phyloP scores from a whole-genome alignment of 2,329 filamentous ascomycete genomes.

The Penicillium sclerotiorum region DNA sequence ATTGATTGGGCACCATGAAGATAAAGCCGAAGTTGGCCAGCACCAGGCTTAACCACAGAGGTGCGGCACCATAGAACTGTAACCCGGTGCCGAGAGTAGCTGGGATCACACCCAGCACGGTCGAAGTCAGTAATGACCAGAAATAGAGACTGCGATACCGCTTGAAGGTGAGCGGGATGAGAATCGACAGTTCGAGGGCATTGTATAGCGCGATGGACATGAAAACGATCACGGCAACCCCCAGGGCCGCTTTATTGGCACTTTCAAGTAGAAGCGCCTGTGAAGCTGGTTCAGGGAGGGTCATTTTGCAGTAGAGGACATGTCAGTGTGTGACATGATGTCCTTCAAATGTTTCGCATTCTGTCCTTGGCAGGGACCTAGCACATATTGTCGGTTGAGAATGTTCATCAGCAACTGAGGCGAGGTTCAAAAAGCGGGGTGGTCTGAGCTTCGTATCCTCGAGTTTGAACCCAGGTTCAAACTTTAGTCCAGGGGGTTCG shows the following conservation, averaged over 20 bases:
- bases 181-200: constrained; percentile 5
- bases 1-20: constrained; percentile 38
- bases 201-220: constrained; percentile 10
- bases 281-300: background rate
- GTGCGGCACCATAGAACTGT: constrained; percentile 26
- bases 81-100: constrained; percentile 35
- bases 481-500: too few species aligned
- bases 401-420: too few species aligned
- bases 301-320: too few species aligned
- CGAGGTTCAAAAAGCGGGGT: too few species aligned
- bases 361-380: too few species aligned
- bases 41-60: constrained; percentile 30
- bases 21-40: constrained; percentile 54
- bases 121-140: constrained; percentile 4
- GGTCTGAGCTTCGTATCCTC: too few species aligned
- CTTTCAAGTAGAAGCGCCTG: background rate
- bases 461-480: too few species aligned
- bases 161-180: constrained; percentile 5
- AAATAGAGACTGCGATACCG: constrained; percentile 10
- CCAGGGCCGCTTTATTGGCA: background rate
- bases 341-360: too few species aligned
- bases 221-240: constrained; percentile 4
- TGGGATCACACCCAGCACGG: constrained; percentile 18
- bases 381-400: too few species aligned
- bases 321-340: too few species aligned